A percentile compares a stretch with the other conserved stretches of the same genome.
These are phyloP conservation scores for Trichosporon asahii DNA, from an alignment of 1,284 basidiomycete species.

Conservation along the genomic window DNA sequence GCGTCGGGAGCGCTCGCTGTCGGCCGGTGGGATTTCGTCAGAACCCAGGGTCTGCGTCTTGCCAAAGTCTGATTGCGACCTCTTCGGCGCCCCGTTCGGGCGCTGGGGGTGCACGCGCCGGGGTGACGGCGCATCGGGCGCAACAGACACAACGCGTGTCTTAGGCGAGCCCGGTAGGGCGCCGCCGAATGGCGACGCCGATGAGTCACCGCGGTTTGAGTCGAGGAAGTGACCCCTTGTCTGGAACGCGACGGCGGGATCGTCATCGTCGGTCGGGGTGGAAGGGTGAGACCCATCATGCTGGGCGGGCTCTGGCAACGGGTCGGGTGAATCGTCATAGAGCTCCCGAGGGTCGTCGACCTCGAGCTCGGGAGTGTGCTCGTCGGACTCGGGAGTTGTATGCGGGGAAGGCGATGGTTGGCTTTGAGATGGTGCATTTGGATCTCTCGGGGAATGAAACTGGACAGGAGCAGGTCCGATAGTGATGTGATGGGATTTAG, in stretches of 20 bases:
- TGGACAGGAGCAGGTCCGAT: not conserved
- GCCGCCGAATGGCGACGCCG: not conserved
- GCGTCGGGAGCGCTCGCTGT: not conserved
- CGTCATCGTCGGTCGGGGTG: not conserved
- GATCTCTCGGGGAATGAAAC: not conserved
- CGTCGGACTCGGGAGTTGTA: not conserved
- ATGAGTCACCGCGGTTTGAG: not conserved
- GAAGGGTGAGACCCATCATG: not conserved
- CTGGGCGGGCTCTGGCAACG: not conserved
- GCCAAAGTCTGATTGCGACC: not conserved
- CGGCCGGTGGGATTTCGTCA: not conserved
- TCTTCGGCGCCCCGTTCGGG: not conserved
- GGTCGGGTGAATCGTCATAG: not conserved
- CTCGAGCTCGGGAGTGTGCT: not conserved
- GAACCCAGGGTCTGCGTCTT: not conserved
- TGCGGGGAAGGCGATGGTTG: not conserved
- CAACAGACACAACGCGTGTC: too few species aligned
- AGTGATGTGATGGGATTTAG: not conserved
- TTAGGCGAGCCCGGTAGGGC: not conserved
- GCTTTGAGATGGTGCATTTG: not conserved
- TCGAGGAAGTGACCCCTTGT: not conserved
- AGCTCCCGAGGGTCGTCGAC: not conserved
- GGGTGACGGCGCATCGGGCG: not conserved
- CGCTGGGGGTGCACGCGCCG: not conserved
- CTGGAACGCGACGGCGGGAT: not conserved